Evolutionary conservation across 495 filamentous ascomycete genomes (phyloP).

Genomic region (Durotheca rogersii): DNA sequence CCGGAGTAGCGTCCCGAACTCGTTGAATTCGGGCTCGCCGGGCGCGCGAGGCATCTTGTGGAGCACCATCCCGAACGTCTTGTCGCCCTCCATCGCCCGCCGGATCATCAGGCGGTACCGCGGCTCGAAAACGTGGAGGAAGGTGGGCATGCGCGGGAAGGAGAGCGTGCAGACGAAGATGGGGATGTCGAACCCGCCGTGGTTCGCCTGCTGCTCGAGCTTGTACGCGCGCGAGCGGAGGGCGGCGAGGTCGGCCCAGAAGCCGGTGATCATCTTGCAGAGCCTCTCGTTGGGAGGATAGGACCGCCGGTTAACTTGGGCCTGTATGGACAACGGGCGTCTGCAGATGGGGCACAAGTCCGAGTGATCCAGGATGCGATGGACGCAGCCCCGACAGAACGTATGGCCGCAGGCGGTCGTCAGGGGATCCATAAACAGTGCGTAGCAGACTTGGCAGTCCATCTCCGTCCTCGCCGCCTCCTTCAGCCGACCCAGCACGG

Average conservation of each 20-base stretch:
- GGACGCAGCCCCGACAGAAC: slow-evolving; percentile 78
- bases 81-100: slow-evolving; percentile 68
- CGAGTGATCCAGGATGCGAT: slow-evolving; percentile 71
- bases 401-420: slow-evolving; percentile 89
- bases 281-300: slow-evolving; percentile 64
- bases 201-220: slow-evolving; percentile 38
- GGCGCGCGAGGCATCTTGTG: slow-evolving; percentile 18
- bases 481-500: slow-evolving; percentile 57
- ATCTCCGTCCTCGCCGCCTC: slow-evolving; percentile 65
- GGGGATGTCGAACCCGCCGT: slow-evolving; percentile 61
- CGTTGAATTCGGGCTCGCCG: slow-evolving; percentile 55
- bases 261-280: slow-evolving; percentile 55
- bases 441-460: slow-evolving; percentile 87
- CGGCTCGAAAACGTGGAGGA: slow-evolving; percentile 88
- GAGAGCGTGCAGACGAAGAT: slow-evolving; percentile 81
- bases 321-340: slow-evolving; percentile 61
- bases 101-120: slow-evolving; percentile 86
- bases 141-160: slow-evolving; percentile 80
- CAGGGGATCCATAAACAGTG: slow-evolving; percentile 72
- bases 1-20: slow-evolving; percentile 74
- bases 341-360: slow-evolving; percentile 79
- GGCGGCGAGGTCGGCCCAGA: slow-evolving; percentile 67
- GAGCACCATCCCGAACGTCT: slow-evolving; percentile 83
- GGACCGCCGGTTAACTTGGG: slow-evolving; percentile 47
- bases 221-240: slow-evolving; percentile 37